Base-by-base conservation (phyloP, 768 basidiomycete species). In the Postia placenta region DNA sequence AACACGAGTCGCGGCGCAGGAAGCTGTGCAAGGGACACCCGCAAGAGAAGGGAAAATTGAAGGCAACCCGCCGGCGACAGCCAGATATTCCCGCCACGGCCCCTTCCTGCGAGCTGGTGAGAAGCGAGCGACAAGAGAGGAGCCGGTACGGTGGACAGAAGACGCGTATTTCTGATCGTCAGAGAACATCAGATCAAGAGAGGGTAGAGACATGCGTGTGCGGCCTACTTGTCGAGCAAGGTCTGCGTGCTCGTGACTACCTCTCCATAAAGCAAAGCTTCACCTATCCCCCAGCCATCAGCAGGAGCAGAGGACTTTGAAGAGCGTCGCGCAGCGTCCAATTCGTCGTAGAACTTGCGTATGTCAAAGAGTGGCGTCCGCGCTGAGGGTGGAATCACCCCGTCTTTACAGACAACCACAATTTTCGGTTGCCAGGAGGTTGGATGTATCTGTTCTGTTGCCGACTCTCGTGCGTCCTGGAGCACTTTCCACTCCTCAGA, bases 201-300 rank as follows among this genome's bases (percentile, higher is more conserved):
- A 14, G 5, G n/a, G n/a, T n/a, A n/a, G n/a, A n/a, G n/a, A n/a
- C 7, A 15, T n/a, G 48, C 22, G 36, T 26, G 19, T 11, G 38
- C 9, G 39, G 67, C 85, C 67, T 55, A 93, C 95, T 83, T 88
- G 61, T 96, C 91, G 4, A 98, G 72, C 78, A 97, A 80, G 2
- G 92, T 93, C 64, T 98, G 96, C 0, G 95, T 98, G 56, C 90
- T 93, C 1, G 92, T 92, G 11, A 99, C 87, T 0, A 82, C 81
- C 64, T 96, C 91, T 26, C 87, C 85, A 55, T 97, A 97, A 7
- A 94, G 56, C 24, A 97, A 61, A 30, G 80, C 75, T 51, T 94
- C 91, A 0, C 93, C 93, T 3, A 87, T 64, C 2, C 79, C 76
- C 75, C 80, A 80, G 4, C 59, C 44, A 20, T 64, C 56, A 9